phyloP scores from a whole-genome alignment of 768 basidiomycete species.

The Boletus patriciae region DNA sequence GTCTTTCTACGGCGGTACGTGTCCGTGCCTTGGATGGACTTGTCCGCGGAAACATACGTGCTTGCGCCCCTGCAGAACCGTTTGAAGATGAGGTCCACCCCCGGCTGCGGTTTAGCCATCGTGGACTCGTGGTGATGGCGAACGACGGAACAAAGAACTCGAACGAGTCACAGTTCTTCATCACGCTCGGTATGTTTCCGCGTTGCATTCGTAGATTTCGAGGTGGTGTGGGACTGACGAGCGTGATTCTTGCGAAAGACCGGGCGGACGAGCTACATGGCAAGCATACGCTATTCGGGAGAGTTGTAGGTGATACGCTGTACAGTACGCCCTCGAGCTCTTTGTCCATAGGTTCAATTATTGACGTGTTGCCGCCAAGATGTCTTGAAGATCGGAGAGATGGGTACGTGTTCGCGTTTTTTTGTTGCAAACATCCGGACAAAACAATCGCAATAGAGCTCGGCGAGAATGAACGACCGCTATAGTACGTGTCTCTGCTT shows the following conservation, averaged over 20 bases:
- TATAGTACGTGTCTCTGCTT: constrained; percentile 59
- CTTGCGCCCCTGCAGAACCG: constrained; percentile 54
- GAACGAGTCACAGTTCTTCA: constrained; percentile 94
- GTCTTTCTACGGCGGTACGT: constrained; percentile 86
- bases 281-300: constrained; percentile 94
- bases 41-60: background rate
- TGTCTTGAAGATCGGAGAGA: constrained; percentile 87
- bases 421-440: background rate
- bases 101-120: constrained; percentile 82
- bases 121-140: constrained; percentile 93
- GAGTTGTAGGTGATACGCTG: constrained; percentile 82
- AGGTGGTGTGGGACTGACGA: background rate
- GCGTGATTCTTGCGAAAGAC: constrained; percentile 44
- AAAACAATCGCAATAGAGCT: constrained; percentile 49
- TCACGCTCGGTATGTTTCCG: constrained; percentile 71
- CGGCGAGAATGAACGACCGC: constrained; percentile 68
- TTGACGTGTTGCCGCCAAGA: constrained; percentile 45
- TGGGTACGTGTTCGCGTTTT: constrained; percentile 53
- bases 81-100: constrained; percentile 96
- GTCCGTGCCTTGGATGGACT: background rate
- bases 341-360: background rate
- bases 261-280: constrained; percentile 90
- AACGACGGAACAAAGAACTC: constrained; percentile 84
- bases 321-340: constrained; percentile 62
- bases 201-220: background rate